Percentiles rank a stretch among this genome's conserved stretches.
phyloP scores from a whole-genome alignment of 2,329 filamentous ascomycete genomes.

The Fusarium albosuccineum region DNA sequence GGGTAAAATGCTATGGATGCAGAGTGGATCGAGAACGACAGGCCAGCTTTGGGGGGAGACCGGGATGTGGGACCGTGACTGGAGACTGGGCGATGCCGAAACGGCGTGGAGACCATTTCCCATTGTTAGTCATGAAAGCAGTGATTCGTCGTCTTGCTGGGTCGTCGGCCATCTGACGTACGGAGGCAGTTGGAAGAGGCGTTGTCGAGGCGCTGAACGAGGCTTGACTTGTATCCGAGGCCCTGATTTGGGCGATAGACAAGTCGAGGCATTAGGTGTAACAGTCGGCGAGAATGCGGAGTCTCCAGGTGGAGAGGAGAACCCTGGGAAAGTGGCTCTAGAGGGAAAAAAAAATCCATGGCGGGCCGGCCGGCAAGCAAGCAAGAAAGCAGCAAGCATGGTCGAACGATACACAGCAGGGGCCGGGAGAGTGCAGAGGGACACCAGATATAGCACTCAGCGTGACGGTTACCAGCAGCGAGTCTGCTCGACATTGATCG shows the following conservation, averaged over 20 bases:
- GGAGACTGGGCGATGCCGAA: slow-evolving; percentile 36
- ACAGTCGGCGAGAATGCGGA: slow-evolving; percentile 33
- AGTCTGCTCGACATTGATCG: slow-evolving; percentile 1
- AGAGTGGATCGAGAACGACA: slow-evolving; percentile 43
- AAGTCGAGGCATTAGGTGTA: slow-evolving; percentile 23
- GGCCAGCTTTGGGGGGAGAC: slow-evolving; percentile 41
- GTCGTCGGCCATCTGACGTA: slow-evolving; percentile 20
- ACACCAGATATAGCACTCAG: slow-evolving; percentile 2
- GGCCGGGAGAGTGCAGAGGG: slow-evolving; percentile 18
- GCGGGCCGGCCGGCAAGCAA: slow-evolving; percentile 12
- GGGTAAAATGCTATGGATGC: slow-evolving; percentile 41
- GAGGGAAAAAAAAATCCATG: slow-evolving; percentile 25
- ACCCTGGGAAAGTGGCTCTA: slow-evolving; percentile 24
- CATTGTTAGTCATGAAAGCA: slow-evolving; percentile 27
- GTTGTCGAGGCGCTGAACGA: slow-evolving; percentile 21
- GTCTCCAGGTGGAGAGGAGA: slow-evolving; percentile 21
- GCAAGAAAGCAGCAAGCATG: slow-evolving; percentile 3
- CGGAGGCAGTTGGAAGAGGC: slow-evolving; percentile 22
- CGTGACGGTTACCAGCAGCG: slow-evolving; percentile 2
- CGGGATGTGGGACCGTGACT: slow-evolving; percentile 46
- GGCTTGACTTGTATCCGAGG: slow-evolving; percentile 17
- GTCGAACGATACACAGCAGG: slow-evolving; percentile 32
- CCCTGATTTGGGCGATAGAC: neutral
- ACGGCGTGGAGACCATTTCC: slow-evolving; percentile 31
- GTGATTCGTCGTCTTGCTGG: slow-evolving; percentile 30